Percentiles rank a stretch among this genome's conserved stretches.
phyloP scores from a whole-genome alignment of 495 filamentous ascomycete species.

The Hypoxylon rickii region DNA sequence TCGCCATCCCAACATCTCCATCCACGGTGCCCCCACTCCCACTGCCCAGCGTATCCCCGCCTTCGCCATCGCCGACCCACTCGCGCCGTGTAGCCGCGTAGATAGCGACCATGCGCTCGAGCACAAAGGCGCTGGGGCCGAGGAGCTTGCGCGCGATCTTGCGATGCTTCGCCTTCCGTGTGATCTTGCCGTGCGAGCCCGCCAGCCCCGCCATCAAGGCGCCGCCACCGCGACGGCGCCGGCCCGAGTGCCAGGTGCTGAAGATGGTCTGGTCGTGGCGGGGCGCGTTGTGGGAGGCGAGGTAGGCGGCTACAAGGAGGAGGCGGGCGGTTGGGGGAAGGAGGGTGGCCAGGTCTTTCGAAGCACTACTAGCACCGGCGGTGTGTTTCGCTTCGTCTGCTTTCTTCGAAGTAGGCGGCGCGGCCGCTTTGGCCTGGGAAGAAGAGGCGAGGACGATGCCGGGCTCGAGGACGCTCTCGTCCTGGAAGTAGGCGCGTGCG shows the following conservation, averaged over 20 bases:
- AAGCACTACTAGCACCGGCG: background rate
- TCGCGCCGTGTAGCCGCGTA: slow-evolving; percentile 79
- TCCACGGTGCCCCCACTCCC: slow-evolving; percentile 42
- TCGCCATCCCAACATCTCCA: slow-evolving; percentile 69
- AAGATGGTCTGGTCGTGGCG: slow-evolving; percentile 80
- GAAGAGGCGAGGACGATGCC: slow-evolving; percentile 61
- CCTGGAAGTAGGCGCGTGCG: slow-evolving; percentile 74
- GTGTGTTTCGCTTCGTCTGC: slow-evolving; percentile 3
- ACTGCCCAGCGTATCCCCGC: slow-evolving; percentile 38
- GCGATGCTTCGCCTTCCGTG: slow-evolving; percentile 61
- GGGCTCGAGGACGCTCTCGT: slow-evolving; percentile 72
- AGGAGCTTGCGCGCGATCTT: slow-evolving; percentile 74
- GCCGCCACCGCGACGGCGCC: slow-evolving; percentile 46
- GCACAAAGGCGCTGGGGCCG: slow-evolving; percentile 76
- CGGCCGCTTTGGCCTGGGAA: slow-evolving; percentile 5
- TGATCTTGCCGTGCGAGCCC: background rate
- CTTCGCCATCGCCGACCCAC: slow-evolving; percentile 45
- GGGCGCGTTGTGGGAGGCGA: slow-evolving; percentile 86
- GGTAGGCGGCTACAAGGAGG: slow-evolving; percentile 84
- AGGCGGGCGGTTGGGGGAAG: slow-evolving; percentile 83
- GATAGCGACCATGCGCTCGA: slow-evolving; percentile 88
- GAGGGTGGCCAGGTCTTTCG: slow-evolving; percentile 45
- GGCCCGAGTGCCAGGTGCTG: slow-evolving; percentile 71
- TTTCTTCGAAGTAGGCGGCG: slow-evolving; percentile 23
- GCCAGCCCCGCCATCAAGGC: slow-evolving; percentile 8